Percentiles rank a stretch among this genome's conserved stretches.
Conservation (phyloP, 1,284 basidiomycete genomes). For the Apiotrichum laibachii region DNA sequence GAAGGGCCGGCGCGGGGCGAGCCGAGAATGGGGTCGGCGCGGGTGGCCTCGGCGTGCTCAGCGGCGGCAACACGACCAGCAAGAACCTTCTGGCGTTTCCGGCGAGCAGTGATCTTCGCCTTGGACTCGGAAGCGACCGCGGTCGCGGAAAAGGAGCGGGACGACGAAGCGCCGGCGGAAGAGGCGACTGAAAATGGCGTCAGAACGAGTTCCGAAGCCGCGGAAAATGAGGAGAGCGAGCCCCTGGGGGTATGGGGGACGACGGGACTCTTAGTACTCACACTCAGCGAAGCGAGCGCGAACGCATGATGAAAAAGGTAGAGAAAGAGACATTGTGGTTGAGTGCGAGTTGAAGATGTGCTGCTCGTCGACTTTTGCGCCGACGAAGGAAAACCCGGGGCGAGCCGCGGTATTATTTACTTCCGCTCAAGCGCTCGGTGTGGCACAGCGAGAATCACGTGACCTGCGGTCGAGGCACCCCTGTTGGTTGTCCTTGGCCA, state of each 20-base stretch:
- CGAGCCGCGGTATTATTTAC: too few relatives aligned
- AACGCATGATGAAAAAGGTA: constrained; percentile 1
- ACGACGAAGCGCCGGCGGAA: constrained; percentile 3
- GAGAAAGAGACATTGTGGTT: constrained; percentile 6
- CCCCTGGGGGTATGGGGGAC: too few relatives aligned
- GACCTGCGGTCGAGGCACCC: too few relatives aligned
- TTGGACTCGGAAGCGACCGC: constrained; percentile 11
- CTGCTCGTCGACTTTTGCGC: constrained; percentile 6
- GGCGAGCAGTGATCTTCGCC: constrained; percentile 14
- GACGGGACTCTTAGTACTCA: neutral
- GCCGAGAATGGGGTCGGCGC: constrained; percentile 21
- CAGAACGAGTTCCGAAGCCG: neutral
- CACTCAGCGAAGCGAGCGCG: constrained; percentile 7
- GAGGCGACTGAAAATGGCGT: neutral
- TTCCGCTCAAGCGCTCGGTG: too few relatives aligned
- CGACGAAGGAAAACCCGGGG: neutral
- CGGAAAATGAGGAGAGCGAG: neutral
- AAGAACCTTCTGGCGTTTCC: constrained; percentile 20
- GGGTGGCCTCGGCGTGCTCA: constrained; percentile 3
- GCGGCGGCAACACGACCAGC: constrained; percentile 5
- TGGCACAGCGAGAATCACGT: too few relatives aligned
- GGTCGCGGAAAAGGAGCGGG: constrained; percentile 3
- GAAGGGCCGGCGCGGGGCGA: constrained; percentile 18
- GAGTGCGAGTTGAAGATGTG: constrained; percentile 1
- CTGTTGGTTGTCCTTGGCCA: too few relatives aligned